Base-by-base conservation (phyloP, 2,329 filamentous ascomycete genomes). In the Arthrinium puccinioides region DNA sequence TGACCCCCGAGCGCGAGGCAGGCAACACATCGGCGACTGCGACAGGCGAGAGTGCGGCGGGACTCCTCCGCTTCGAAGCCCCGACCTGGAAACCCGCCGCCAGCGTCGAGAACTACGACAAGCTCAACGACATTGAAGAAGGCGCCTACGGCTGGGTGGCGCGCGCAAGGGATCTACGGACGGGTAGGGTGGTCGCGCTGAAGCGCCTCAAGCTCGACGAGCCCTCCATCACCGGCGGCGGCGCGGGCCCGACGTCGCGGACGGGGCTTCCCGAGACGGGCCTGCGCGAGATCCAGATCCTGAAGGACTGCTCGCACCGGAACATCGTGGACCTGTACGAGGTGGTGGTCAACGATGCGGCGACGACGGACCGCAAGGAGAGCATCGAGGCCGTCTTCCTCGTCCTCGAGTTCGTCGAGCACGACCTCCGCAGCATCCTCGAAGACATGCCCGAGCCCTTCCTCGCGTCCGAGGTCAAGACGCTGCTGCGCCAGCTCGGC, bases 351-450 rank as follows among this genome's bases (percentile, higher is more conserved):
- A 85, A 87, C 4, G 60, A 64, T 59, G 61, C 59, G 51, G 54
- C 49, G 46, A 51, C 57, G 51, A 57, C 45, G 47, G 40, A 47
- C 41, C 53, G 42, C 47, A 46, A 42, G 49, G 39, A 47, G 40
- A 44, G 35, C 43, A 50, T 52, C 45, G 50, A 60, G 59, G 87
- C 82, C 64, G 83, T 96, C 47, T 94, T 87, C 60, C 78, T 98
- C 40, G 92, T 97, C 45, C 90, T 98, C 72, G 89, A 96, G 56
- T 98, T 97, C 62, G 72, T 96, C 52, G 90, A 97, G 67, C 92
- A 98, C 69, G 92, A 98, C 56, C 79, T 98, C 40, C 94, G 94
- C 62, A 86, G 84, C 38, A 75, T 98, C 40, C 84, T 95, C 45
- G 86, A 94, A 60, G 86, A 94, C 56, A 95, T 97, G 87, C 76